Evolutionary conservation across 2,329 filamentous ascomycete genomes (phyloP), one percentile per base, ranked within the genome.

Genomic region (Periglandula ipomoeae): DNA sequence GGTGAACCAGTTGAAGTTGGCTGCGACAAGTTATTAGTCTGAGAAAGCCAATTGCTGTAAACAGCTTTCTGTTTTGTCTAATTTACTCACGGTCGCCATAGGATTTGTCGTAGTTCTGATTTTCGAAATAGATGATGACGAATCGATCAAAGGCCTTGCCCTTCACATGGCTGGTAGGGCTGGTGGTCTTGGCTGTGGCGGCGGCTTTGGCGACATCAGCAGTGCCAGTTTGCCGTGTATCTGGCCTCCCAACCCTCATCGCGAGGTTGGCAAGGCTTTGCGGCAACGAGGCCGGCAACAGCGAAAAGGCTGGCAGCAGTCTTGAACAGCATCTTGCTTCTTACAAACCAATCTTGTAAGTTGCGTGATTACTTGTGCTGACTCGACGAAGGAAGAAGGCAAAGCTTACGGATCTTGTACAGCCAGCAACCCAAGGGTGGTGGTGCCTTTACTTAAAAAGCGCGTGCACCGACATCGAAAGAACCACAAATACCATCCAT

Each of bases 41-140:
- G 17, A 20, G 32, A 15, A 9, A 17, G 15, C 9, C 35, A 20
- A 8, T 8, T 38, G n/a, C 4, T 17, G 11, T 10, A 38, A 9
- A 38, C 7, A n/a, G 35, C 35, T n/a, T 20, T 9, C 9, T 38
- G 30, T 38, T 19, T n/a, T 5, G 17, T 26, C 9, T n/a, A 23
- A 13, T 17, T 13, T 41, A 68, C 75, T 59, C 59, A 79, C 76
- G 73, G 62, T 89, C 84, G 15, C 73, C 76, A 34, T 70, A 70
- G 2, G 85, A 80, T 58, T 81, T 76, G 46, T 79, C 74, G 55
- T 78, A 89, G 64, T 82, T 75, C 44, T 82, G 86, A 62, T 90
- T 90, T 70, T 90, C 87, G 43, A 89, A 74, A 82, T 84, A 90
- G 64, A 90, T 81, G 50, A 81, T 77, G 48, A 81, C 80, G 52